Conservation (phyloP, 2,329 filamentous ascomycete genomes). For the Alternaria metachromatica region DNA sequence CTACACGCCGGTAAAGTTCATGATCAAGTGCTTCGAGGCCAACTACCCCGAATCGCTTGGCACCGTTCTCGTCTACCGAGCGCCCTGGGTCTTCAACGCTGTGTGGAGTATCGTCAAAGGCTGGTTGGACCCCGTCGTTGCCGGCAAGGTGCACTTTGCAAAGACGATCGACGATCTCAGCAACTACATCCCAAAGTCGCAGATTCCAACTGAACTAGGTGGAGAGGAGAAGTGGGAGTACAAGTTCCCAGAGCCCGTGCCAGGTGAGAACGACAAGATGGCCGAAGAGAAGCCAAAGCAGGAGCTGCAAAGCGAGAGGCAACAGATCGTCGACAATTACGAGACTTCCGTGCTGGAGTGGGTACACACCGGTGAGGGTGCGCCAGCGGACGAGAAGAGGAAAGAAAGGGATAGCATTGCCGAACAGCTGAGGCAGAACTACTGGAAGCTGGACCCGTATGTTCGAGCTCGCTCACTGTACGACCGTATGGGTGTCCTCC, state of each 20-base stretch:
- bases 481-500: constrained; percentile 78
- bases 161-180: constrained; percentile 80
- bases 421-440: constrained; percentile 71
- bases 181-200: constrained; percentile 72
- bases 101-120: constrained; percentile 95
- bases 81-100: constrained; percentile 97
- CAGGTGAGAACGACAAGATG: constrained; percentile 79
- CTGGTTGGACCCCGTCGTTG: constrained; percentile 97
- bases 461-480: constrained; percentile 83
- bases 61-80: constrained; percentile 89
- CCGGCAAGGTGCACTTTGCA: constrained; percentile 91
- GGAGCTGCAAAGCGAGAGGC: constrained; percentile 68
- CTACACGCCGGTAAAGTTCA: constrained; percentile 96
- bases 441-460: constrained; percentile 91
- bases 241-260: constrained; percentile 75
- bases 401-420: constrained; percentile 68
- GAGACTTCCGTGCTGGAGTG: constrained; percentile 78
- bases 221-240: constrained; percentile 88
- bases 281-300: constrained; percentile 67
- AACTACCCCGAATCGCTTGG: constrained; percentile 96
- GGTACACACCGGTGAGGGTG: constrained; percentile 63
- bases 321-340: constrained; percentile 71
- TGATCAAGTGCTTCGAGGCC: constrained; percentile 99
- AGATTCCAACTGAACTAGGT: constrained; percentile 82
- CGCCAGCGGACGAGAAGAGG: constrained; percentile 54